phyloP scores from a whole-genome alignment of 2,329 filamentous ascomycete genomes.

The Colletotrichum liriopes region DNA sequence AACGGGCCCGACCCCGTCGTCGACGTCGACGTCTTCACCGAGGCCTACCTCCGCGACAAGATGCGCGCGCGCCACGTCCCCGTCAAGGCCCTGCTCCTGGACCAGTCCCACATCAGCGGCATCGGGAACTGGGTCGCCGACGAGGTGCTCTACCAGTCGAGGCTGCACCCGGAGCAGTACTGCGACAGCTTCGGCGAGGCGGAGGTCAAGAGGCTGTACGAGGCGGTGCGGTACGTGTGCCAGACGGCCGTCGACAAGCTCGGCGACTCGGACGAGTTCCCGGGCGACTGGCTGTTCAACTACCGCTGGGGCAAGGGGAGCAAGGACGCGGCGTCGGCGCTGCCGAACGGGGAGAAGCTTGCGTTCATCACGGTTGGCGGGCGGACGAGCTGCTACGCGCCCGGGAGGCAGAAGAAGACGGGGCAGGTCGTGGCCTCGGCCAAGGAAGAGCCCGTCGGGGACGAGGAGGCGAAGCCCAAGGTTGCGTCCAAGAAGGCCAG shows the following conservation, averaged over 20 bases:
- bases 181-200: slow-evolving; percentile 83
- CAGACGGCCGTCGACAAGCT: slow-evolving; percentile 83
- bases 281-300: slow-evolving; percentile 89
- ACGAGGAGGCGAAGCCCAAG: slow-evolving; percentile 46
- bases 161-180: slow-evolving; percentile 93
- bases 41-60: slow-evolving; percentile 80
- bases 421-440: slow-evolving; percentile 59
- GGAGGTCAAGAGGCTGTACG: slow-evolving; percentile 81
- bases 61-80: slow-evolving; percentile 85
- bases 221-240: slow-evolving; percentile 84
- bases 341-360: slow-evolving; percentile 90
- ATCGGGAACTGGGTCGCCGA: slow-evolving; percentile 99
- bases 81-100: slow-evolving; percentile 88
- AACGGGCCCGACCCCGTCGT: slow-evolving; percentile 95
- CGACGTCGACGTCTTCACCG: slow-evolving; percentile 83
- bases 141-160: slow-evolving; percentile 91
- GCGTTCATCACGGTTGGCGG: slow-evolving; percentile 91
- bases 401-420: slow-evolving; percentile 87
- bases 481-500: slow-evolving; percentile 41
- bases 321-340: slow-evolving; percentile 74
- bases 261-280: slow-evolving; percentile 88
- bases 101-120: slow-evolving; percentile 90
- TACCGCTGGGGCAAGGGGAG: slow-evolving; percentile 93
- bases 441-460: slow-evolving; percentile 60
- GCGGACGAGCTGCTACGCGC: slow-evolving; percentile 91